Percentiles rank a stretch among this genome's conserved stretches.
These are phyloP conservation scores for Euphorbia celastroides DNA, from an alignment of 441 rosid genomes.

Conservation along the genomic window DNA sequence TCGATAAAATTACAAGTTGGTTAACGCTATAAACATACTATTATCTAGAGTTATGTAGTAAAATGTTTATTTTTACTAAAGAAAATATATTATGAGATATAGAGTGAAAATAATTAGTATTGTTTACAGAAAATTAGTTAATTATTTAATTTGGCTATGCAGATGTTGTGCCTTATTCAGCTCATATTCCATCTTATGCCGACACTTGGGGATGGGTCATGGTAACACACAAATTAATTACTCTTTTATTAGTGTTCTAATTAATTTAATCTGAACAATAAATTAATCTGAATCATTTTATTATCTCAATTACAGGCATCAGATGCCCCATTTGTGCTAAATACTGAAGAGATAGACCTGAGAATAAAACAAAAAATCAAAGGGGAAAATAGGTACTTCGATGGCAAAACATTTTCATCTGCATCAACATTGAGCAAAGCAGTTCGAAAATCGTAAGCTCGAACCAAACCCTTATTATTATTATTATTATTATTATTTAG, in stretches of 20 bases:
- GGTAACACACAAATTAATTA: conserved; percentile 40
- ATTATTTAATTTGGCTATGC: not conserved
- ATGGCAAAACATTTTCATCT: conserved; percentile 68
- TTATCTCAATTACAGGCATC: conserved; percentile 49
- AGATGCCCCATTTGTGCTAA: conserved; percentile 54
- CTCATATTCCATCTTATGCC: conserved; percentile 94
- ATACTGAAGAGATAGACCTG: conserved; percentile 56
- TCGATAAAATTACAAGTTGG: too few species aligned
- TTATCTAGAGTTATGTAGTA: not conserved
- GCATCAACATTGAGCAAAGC: conserved; percentile 79
- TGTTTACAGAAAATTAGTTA: too few species aligned
- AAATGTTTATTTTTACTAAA: too few species aligned
- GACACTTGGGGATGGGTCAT: conserved; percentile 99
- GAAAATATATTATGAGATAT: too few species aligned
- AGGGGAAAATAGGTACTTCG: conserved; percentile 61
- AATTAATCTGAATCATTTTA: not conserved
- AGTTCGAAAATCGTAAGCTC: conserved; percentile 57
- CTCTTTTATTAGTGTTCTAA: not conserved
- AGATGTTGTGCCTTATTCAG: conserved; percentile 86
- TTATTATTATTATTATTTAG: too few species aligned
- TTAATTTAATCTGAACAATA: not conserved
- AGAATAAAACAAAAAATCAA: conserved; percentile 59
- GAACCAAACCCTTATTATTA: too few species aligned
- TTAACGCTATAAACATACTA: not conserved
- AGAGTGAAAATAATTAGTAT: too few species aligned